phyloP scores from a whole-genome alignment of 306 rosid genomes.

The Castanopsis chinensis region DNA sequence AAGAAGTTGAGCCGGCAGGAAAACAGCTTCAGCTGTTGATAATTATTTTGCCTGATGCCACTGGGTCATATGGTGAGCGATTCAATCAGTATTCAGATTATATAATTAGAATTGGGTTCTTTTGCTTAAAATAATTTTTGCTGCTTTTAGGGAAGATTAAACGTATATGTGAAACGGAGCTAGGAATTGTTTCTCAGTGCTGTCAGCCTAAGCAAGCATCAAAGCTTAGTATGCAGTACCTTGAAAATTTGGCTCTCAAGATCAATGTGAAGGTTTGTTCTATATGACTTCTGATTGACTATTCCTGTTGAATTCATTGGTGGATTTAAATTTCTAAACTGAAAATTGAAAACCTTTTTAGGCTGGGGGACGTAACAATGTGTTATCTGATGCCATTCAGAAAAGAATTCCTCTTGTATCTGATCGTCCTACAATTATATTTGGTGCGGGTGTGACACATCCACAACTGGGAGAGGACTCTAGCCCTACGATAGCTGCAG shows the following conservation, averaged over 20 bases:
- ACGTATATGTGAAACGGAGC: slow-evolving; percentile 72
- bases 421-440: slow-evolving; percentile 62
- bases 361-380: slow-evolving; percentile 77
- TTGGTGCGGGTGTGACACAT: slow-evolving; percentile 89
- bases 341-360: slow-evolving; percentile 9
- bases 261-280: slow-evolving; percentile 75
- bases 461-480: slow-evolving; percentile 75
- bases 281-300: not conserved
- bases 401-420: slow-evolving; percentile 45
- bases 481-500: slow-evolving; percentile 84
- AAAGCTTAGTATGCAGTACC: slow-evolving; percentile 42
- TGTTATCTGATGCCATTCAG: slow-evolving; percentile 51
- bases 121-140: not conserved
- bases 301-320: not conserved
- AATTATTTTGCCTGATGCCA: slow-evolving; percentile 63
- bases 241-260: slow-evolving; percentile 76
- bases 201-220: slow-evolving; percentile 43
- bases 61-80: slow-evolving; percentile 63
- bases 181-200: slow-evolving; percentile 87
- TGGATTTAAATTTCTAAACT: not conserved
- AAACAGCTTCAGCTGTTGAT: slow-evolving; percentile 51
- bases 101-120: not conserved
- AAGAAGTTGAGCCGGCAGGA: not conserved
- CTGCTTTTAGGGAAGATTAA: slow-evolving; percentile 55
- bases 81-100: not conserved